These are phyloP conservation scores for Serendipita sp. DNA, from an alignment of 1,284 basidiomycete species.

Conservation along the genomic window DNA sequence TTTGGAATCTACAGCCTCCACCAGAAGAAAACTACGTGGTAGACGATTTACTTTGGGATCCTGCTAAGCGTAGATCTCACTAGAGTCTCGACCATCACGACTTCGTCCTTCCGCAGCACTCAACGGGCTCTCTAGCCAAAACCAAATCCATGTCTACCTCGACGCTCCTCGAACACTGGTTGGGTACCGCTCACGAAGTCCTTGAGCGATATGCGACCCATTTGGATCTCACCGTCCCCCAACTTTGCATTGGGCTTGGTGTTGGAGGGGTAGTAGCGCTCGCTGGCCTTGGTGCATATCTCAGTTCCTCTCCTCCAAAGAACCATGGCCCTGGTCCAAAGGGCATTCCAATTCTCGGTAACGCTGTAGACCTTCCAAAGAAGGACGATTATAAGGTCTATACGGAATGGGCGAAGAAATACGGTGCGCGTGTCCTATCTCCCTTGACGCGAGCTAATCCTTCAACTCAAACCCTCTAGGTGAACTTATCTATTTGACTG, in stretches of 20 bases:
- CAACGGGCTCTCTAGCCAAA: neutral
- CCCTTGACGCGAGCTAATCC: neutral
- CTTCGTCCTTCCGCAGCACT: no score
- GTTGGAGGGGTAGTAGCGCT: neutral
- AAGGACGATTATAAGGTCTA: conserved; percentile 15
- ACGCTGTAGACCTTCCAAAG: conserved; percentile 15
- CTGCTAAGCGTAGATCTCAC: no score
- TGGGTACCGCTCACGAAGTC: neutral
- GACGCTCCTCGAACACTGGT: no score
- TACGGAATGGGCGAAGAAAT: conserved; percentile 14
- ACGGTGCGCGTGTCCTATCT: neutral
- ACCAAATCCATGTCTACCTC: no score
- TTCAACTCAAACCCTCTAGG: conserved; percentile 25
- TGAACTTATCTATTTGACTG: conserved; percentile 34
- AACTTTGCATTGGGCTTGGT: neutral
- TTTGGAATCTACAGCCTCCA: no score
- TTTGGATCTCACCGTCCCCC: neutral
- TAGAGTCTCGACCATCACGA: no score
- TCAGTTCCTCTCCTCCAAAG: neutral
- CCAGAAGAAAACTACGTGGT: no score
- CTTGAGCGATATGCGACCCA: neutral
- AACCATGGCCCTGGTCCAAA: conserved; percentile 15
- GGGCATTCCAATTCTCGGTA: conserved; percentile 18
- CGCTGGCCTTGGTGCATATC: neutral
- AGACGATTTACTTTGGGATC: no score